A percentile compares a stretch with the other conserved stretches of the same genome.
These are phyloP conservation scores for Colletotrichum neosansevieriae DNA, from an alignment of 2,329 filamentous ascomycete genomes.

Conservation along the genomic window DNA sequence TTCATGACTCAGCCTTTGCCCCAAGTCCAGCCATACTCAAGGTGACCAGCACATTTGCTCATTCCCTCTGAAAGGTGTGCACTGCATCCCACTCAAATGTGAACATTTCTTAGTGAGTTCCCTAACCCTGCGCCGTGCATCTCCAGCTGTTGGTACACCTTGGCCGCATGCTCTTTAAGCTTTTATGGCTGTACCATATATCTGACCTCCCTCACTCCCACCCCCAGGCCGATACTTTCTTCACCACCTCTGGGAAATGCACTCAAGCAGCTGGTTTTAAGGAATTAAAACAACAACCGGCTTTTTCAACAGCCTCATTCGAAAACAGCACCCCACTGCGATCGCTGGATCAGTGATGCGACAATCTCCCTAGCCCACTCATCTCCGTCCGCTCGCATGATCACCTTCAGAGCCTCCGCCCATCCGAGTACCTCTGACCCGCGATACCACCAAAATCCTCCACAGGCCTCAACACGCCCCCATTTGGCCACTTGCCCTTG, in stretches of 20 bases:
- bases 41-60: slow-evolving; percentile 6
- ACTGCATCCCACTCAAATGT: slow-evolving; percentile 1
- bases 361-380: slow-evolving; percentile 20
- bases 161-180: slow-evolving; percentile 12
- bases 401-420: slow-evolving; percentile 7
- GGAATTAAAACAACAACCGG: not conserved
- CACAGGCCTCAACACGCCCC: not conserved
- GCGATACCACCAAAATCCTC: slow-evolving; percentile 21
- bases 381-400: slow-evolving; percentile 32
- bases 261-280: slow-evolving; percentile 3
- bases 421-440: slow-evolving; percentile 20
- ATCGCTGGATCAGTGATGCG: slow-evolving; percentile 27
- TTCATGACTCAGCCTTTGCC: slow-evolving; percentile 32
- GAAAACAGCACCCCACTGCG: not conserved
- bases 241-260: slow-evolving; percentile 22
- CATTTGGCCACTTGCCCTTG: slow-evolving; percentile 7
- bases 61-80: not conserved
- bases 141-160: not conserved
- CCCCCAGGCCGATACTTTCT: slow-evolving; percentile 10
- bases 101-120: slow-evolving; percentile 19
- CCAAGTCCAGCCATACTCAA: slow-evolving; percentile 22
- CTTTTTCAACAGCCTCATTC: not conserved
- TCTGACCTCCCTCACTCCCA: slow-evolving; percentile 29
- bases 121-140: not conserved
- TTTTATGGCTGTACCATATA: slow-evolving; percentile 25